Evolutionary conservation across 2,329 filamentous ascomycete species (phyloP), one percentile per base, ranked within the genome.

Genomic region (Penicillium janthinellum): DNA sequence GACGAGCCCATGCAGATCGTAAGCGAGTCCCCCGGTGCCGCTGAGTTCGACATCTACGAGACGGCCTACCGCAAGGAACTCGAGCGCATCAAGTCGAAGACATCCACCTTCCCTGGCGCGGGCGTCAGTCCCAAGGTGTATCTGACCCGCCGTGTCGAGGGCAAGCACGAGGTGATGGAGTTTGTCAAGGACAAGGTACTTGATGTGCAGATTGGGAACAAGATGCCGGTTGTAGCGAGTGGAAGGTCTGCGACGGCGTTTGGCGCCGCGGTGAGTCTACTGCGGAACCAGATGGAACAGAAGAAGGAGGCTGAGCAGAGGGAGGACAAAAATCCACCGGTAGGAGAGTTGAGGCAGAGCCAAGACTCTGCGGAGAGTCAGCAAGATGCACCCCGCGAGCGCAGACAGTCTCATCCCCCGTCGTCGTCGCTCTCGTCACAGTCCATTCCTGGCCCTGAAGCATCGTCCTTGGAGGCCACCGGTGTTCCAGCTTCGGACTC

Each of bases 21-120:
- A 42, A 91, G 90, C 34, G 92, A 96, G 75, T 96, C 91, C 1
- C 94, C 94, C 2, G 89, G 89, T 0, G 89, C 88, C 1, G 90
- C 91, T 5, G 92, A 96, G 61, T 91, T 91, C 67, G 88, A 95
- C 71, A 89, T 98, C 59, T 97, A 96, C 74, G 91, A 96, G 73
- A 86, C 85, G 0, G 94, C 94, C 0, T 97, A 96, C 73, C 87
- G 91, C 70, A 86, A 90, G 61, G 91, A 97, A 77, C 85, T 95
- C 31, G 84, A 89, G 59, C 84, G 88, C 15, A 94, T 97, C 68
- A 75, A 79, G 63, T 66, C 69, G 53, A 75, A 68, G n/a, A 42
- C 38, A 5, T 65, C 73, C 17, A 71, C 71, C 25, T 67, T 71
- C 28, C 70, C 70, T 67, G 78, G 81, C 58, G 74, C 77, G 28